Base-by-base conservation (phyloP, 2,329 filamentous ascomycete genomes). In the Colletotrichum gloeosporioides region DNA sequence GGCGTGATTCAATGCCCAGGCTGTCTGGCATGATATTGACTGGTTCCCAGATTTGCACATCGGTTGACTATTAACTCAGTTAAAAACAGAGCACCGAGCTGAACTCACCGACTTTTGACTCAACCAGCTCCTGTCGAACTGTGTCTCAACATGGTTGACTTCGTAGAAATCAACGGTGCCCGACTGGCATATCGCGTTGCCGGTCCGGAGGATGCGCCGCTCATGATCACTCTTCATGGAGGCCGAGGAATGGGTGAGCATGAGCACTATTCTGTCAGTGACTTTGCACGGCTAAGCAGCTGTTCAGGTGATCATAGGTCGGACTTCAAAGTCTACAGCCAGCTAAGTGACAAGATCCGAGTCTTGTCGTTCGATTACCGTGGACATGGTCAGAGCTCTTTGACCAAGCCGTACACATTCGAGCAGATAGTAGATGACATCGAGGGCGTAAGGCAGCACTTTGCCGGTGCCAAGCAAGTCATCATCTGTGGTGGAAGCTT, bases 401-500 rank as follows among this genome's bases (percentile, higher is more conserved):
- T 70, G 10, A 84, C 83, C 2, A 80, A 79, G 65, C 84, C 83
- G 10, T 85, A 83, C 77, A 83, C 82, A 0, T 85, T 85, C 66
- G 78, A 79, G 8, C 84, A 86, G 78, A 78, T 86, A 8, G 83
- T 85, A 8, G 84, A 85, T 25, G 83, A 86, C 64, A 81, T 86
- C 31, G 84, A 86, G 27, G 80, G 77, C 1, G 67, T 86, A 7
- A 80, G 83, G 10, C 57, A 39, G 49, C 80, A 82, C 31, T 85
- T 85, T 78, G 78, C 78, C 3, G 80, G 79, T 2, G 69, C 71
- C 1, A 59, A 76, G 25, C 77, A 81, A 16, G 81, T 80, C 15
- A 81, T 86, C 36, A 80, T 86, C 27, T 83, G 82, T 16, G 85
- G 84, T 10, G 85, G 85, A 3, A 85, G 84, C 71, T 86, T 86